Conservation (phyloP, 768 basidiomycete genomes). For the Infundibulicybe gibba region DNA sequence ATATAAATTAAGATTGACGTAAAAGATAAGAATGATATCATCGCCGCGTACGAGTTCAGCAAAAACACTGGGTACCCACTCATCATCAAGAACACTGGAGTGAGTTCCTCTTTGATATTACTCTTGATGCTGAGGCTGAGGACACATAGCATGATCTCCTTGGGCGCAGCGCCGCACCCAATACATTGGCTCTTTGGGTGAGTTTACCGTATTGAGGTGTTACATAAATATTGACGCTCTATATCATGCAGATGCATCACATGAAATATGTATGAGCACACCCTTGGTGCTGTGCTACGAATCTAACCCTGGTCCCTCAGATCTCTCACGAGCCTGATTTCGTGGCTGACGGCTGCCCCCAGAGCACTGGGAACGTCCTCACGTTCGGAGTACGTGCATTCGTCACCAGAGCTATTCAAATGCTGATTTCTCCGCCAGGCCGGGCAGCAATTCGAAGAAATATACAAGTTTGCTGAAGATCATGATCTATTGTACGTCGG, state of each 20-base stretch:
- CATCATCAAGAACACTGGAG: conserved; percentile 50
- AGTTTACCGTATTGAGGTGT: conserved; percentile 3
- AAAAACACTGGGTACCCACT: conserved; percentile 32
- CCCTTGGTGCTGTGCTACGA: no score
- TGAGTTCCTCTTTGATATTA: conserved; percentile 16
- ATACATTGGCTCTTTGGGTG: conserved; percentile 44
- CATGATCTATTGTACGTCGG: conserved; percentile 43
- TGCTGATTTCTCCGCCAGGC: conserved; percentile 29
- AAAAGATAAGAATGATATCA: conserved; percentile 30
- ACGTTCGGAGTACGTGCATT: not conserved
- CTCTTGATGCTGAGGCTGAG: not conserved
- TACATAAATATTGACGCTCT: not conserved
- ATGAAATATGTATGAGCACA: conserved; percentile 17
- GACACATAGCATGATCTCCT: conserved; percentile 41
- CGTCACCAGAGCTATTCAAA: conserved; percentile 14
- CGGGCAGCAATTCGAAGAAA: conserved; percentile 40
- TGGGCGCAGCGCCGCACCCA: conserved; percentile 41
- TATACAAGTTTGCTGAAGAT: conserved; percentile 38
- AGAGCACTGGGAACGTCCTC: conserved; percentile 12
- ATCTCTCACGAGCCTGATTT: conserved; percentile 30
- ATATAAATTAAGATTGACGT: conserved; percentile 38
- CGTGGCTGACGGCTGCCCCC: conserved; percentile 29
- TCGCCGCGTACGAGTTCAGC: conserved; percentile 41
- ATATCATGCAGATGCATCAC: conserved; percentile 19
- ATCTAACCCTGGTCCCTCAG: conserved; percentile 12